These are phyloP conservation scores for Ploettnerulaceae sp. DNA, from an alignment of 2,329 filamentous ascomycete genomes.

Conservation along the genomic window DNA sequence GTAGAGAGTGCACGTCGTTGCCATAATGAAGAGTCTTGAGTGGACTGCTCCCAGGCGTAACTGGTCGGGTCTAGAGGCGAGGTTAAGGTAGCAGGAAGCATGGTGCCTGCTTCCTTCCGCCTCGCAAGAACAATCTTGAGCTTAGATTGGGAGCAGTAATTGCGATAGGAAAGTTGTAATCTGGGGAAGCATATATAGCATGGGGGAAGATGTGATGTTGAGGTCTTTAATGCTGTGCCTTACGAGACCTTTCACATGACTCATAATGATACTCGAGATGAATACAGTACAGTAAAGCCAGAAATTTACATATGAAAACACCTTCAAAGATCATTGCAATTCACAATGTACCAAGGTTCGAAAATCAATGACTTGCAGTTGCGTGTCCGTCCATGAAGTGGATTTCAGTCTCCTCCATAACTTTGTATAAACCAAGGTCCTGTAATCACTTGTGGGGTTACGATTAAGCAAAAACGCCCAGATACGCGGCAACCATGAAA, in stretches of 20 bases:
- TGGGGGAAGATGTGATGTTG: neutral
- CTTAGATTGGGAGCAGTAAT: neutral
- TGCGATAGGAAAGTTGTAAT: neutral
- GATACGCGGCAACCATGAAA: no score
- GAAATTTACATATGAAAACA: neutral
- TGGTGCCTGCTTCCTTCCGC: neutral
- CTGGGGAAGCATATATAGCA: neutral
- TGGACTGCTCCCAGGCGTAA: constrained; percentile 14
- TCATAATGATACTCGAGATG: neutral
- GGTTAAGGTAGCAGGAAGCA: neutral
- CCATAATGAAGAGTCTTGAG: constrained; percentile 7
- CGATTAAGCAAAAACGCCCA: no score
- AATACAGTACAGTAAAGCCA: neutral
- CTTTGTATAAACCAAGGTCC: no score
- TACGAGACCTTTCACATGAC: neutral
- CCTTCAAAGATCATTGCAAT: neutral
- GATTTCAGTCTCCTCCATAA: no score
- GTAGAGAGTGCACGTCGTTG: constrained; percentile 16
- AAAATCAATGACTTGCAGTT: no score
- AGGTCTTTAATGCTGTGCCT: neutral
- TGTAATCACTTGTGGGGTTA: no score
- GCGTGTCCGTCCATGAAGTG: no score
- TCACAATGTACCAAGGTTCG: no score
- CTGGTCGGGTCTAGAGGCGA: constrained; percentile 1
- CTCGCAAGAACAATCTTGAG: no score